Evolutionary conservation across 1,139 yeast genomes (phyloP).

Genomic region (Wickerhamomyces sp.): DNA sequence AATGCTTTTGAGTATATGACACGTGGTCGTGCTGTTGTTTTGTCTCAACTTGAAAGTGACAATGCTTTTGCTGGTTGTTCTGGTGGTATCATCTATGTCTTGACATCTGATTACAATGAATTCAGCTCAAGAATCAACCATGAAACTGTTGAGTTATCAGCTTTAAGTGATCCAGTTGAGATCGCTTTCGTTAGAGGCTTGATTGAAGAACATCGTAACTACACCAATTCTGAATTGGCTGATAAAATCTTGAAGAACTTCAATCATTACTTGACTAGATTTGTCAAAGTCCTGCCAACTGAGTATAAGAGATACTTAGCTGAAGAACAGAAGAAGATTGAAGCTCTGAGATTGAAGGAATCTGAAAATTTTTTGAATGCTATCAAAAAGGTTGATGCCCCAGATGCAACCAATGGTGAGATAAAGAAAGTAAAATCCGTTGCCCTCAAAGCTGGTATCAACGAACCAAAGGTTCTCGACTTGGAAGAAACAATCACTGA

Average conservation of each 20-base stretch:
- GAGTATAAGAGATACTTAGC: constrained; percentile 91
- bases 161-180: constrained; percentile 81
- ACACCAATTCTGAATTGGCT: constrained; percentile 90
- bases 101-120: constrained; percentile 87
- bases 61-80: constrained; percentile 98
- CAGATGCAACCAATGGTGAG: constrained; percentile 89
- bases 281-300: constrained; percentile 87
- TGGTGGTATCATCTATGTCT: constrained; percentile 97
- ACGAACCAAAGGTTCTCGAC: constrained; percentile 84
- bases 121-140: constrained; percentile 75
- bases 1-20: constrained; percentile 99
- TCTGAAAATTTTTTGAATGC: constrained; percentile 54
- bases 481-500: constrained; percentile 85
- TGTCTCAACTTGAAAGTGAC: constrained; percentile 89
- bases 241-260: constrained; percentile 77
- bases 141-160: constrained; percentile 76
- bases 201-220: constrained; percentile 92
- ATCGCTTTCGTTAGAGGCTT: constrained; percentile 91
- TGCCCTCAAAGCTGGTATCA: constrained; percentile 36
- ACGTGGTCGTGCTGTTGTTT: constrained; percentile 94
- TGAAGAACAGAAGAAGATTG: constrained; percentile 66
- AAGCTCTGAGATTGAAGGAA: constrained; percentile 54
- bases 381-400: constrained; percentile 64
- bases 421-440: constrained; percentile 42
- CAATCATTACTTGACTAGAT: constrained; percentile 81